Percentiles rank a stretch among this genome's conserved stretches.
phyloP scores from a whole-genome alignment of 2,329 filamentous ascomycete species.

The Fusarium duplospermum region DNA sequence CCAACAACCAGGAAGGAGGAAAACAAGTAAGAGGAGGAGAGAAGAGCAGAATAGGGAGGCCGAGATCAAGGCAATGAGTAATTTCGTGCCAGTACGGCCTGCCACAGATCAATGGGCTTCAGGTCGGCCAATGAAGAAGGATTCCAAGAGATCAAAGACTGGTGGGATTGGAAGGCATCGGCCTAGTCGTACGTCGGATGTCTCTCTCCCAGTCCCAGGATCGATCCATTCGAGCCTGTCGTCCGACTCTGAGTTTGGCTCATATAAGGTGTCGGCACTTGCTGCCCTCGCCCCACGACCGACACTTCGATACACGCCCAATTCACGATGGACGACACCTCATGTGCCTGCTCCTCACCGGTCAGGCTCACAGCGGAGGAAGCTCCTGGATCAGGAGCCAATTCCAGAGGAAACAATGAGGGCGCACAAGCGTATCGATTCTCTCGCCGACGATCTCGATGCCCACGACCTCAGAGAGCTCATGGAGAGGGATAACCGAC shows the following conservation, averaged over 20 bases:
- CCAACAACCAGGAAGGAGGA: constrained; percentile 70
- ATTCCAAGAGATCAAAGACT: constrained; percentile 74
- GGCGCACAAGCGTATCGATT: constrained; percentile 71
- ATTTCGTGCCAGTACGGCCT: constrained; percentile 73
- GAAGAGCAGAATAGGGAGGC: constrained; percentile 83
- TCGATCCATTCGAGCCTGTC: constrained; percentile 84
- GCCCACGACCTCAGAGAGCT: constrained; percentile 86
- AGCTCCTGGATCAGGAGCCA: constrained; percentile 61
- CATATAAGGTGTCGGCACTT: constrained; percentile 83
- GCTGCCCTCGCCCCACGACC: constrained; percentile 88
- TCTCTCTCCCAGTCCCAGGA: constrained; percentile 78
- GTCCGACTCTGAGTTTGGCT: constrained; percentile 75
- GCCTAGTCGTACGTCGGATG: constrained; percentile 74
- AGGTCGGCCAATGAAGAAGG: constrained; percentile 69
- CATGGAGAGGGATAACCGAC: constrained; percentile 87
- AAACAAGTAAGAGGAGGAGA: constrained; percentile 80
- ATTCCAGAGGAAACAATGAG: constrained; percentile 71
- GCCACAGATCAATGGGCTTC: constrained; percentile 69
- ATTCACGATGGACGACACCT: constrained; percentile 67
- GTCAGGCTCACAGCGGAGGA: constrained; percentile 63
- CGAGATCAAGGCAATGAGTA: constrained; percentile 88
- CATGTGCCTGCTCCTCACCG: constrained; percentile 60
- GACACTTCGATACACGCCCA: constrained; percentile 79
- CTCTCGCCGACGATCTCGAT: constrained; percentile 86
- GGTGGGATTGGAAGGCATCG: constrained; percentile 62